Base-by-base conservation (phyloP, 768 basidiomycete genomes). In the Exidia glandulosa region DNA sequence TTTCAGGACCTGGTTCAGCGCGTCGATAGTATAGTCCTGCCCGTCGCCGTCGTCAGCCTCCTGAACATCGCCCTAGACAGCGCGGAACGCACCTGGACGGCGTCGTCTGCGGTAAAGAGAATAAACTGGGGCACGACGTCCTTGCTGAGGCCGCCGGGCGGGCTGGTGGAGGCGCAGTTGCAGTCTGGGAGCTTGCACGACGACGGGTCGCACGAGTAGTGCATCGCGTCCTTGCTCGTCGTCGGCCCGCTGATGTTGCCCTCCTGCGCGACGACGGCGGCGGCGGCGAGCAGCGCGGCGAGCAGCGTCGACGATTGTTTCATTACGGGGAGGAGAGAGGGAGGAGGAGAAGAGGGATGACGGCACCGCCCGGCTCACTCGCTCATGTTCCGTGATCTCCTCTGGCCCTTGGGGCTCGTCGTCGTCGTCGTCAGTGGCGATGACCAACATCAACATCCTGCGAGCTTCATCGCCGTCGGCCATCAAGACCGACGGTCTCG, bases 1-100 rank as follows among this genome's bases (percentile, higher is more conserved):
- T 2, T 79, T 85, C 57, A 88, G 77, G 73, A 91, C 86, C 65
- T 85, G 82, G 68, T 89, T 87, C 63, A 90, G 76, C 4, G 87
- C 69, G 65, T 88, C 83, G 63, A 87, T 71, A 3, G 87, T 88
- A 72, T 90, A 91, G 1, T 81, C 81, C 70, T 90, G 87, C 41
- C 5, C 41, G 41, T 19, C 23, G 41, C 23, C 23, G 16, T 10
- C 23, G 31, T 90, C 67, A 27, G 88, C 87, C 71, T 70, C 71
- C 56, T 65, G 16, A 29, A 58, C 27, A 34, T 2, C 13, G 23
- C 47, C 32, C 12, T n/a, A n/a, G 13, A 25, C 3, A 25, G 1
- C 23, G 9, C 25, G 13, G 41, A 30, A 60, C 63, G 47, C 32
- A 64, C 61, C 29, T 31, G 54, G 32, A 56, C 7, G 32, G 32